A percentile compares a stretch with the other conserved stretches of the same genome.
Conservation (phyloP, 768 basidiomycete genomes). For the Leucosporidium scottii region DNA sequence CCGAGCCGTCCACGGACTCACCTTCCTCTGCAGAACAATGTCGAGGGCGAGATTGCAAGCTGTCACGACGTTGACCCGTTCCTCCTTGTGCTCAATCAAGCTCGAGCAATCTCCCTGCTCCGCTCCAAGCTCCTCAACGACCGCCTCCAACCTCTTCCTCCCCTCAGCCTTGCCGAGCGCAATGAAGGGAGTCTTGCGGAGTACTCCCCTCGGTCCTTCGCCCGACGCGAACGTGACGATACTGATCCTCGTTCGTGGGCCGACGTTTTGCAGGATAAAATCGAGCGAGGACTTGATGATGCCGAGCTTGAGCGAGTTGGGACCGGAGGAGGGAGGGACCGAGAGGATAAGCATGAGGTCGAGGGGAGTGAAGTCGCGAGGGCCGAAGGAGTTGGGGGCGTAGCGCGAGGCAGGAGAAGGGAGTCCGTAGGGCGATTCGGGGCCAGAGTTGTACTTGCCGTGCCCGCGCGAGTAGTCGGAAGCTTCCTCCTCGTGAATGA, state of each 20-base stretch:
- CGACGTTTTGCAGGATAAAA: constrained; percentile 71
- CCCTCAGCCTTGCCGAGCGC: constrained; percentile 48
- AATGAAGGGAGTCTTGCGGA: constrained; percentile 91
- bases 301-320: constrained; percentile 71
- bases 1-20: too few species aligned
- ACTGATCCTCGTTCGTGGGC: constrained; percentile 71
- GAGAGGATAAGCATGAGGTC: constrained; percentile 90
- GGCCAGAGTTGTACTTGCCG: background rate
- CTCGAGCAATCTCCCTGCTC: constrained; percentile 57
- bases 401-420: background rate
- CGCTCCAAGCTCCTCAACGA: constrained; percentile 31
- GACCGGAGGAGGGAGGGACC: constrained; percentile 63
- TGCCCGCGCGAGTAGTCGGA: background rate
- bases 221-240: constrained; percentile 92
- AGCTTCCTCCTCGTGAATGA: constrained; percentile 2
- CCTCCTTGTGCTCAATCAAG: constrained; percentile 71
- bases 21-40: constrained; percentile 64
- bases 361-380: constrained; percentile 58
- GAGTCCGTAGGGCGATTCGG: background rate
- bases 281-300: constrained; percentile 83
- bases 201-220: constrained; percentile 46
- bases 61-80: constrained; percentile 94
- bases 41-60: constrained; percentile 97
- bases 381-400: background rate
- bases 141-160: constrained; percentile 18